phyloP scores from a whole-genome alignment of 805 yeast genomes.

The Sugiyamaella chiloensis region DNA sequence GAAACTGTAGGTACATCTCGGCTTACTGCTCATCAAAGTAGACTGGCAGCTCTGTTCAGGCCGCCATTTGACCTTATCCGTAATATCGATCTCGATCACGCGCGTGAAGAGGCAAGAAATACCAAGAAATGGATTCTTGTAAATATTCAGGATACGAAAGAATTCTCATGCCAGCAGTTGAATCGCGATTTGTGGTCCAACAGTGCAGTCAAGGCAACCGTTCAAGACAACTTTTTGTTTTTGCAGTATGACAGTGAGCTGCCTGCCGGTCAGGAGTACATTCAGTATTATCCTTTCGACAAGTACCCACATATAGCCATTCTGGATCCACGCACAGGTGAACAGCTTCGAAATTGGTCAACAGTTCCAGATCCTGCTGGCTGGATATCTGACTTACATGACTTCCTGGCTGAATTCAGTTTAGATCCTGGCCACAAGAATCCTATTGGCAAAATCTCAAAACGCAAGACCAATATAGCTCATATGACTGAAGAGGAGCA shows the following conservation, averaged over 20 bases:
- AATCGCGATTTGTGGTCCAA: conserved; percentile 94
- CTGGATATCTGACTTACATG: conserved; percentile 67
- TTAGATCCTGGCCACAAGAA: conserved; percentile 60
- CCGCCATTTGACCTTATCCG: conserved; percentile 93
- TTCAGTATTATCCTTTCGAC: conserved; percentile 67
- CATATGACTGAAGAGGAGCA: conserved; percentile 85
- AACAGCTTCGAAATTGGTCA: conserved; percentile 73
- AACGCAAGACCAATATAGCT: conserved; percentile 57
- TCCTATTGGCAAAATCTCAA: conserved; percentile 45
- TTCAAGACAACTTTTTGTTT: conserved; percentile 70
- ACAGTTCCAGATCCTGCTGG: conserved; percentile 54
- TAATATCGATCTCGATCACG: conserved; percentile 64
- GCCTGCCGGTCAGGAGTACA: conserved; percentile 66
- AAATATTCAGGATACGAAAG: conserved; percentile 81
- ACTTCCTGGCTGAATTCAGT: conserved; percentile 64
- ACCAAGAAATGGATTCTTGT: conserved; percentile 77
- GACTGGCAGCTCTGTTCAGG: conserved; percentile 77
- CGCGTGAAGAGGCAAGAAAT: conserved; percentile 62
- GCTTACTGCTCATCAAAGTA: conserved; percentile 52
- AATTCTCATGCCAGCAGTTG: conserved; percentile 82
- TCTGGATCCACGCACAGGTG: conserved; percentile 94
- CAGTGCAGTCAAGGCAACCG: conserved; percentile 55
- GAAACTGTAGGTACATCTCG: conserved; percentile 31
- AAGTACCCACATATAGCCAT: conserved; percentile 87
- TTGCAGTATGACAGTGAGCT: conserved; percentile 82